Base-by-base conservation (phyloP, 768 basidiomycete species). In the Pleurotus citrinopileatus region DNA sequence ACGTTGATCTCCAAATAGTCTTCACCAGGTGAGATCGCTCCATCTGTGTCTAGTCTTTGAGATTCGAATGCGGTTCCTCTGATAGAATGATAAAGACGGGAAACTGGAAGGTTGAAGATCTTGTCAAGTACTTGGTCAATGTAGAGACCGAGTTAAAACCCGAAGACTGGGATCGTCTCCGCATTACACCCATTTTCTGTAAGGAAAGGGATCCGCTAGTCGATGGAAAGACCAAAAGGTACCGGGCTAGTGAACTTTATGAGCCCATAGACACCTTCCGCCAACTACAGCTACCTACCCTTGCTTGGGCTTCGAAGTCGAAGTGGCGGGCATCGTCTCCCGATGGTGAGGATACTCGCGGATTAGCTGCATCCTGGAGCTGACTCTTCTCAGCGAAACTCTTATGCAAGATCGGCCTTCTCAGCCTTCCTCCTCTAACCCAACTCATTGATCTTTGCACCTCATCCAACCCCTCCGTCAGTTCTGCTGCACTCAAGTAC, bases 1-100 rank as follows among this genome's bases (percentile, higher is more conserved):
- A 95, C 58, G 93, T 98, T 5, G 91, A 98, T 56, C 75, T 98
- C 1, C 94, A 98, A 66, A 74, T 97, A 2, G 80, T 99, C n/a
- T 99, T 99, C 64, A 82, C 88, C 52, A 79, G 94, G 86, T 90
- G 51, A 44, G 55, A 17, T 34, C 22, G 25, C 20, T 10, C 12
- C 27, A 9, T 7, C 19, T 8, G 2, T 34, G 34, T 25, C 20
- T 9, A 38, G 20, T 7, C 22, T 25, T 22, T 23, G 8, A 32
- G 36, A 25, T 32, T 19, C 27, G n/a, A n/a, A n/a, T 27, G 28
- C 46, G 32, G 9, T 34, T n/a, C 32, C 10, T 3, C 32, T 34
- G 2, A 3, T 57, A 92, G 91, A 66, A 90, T 92, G 89, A 82
- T 92, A 59, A 89, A 87, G 66, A 91, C 89, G 42, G 92, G 93